Base-by-base conservation (phyloP, 1,284 basidiomycete species). In the Pseudozyma sp. region DNA sequence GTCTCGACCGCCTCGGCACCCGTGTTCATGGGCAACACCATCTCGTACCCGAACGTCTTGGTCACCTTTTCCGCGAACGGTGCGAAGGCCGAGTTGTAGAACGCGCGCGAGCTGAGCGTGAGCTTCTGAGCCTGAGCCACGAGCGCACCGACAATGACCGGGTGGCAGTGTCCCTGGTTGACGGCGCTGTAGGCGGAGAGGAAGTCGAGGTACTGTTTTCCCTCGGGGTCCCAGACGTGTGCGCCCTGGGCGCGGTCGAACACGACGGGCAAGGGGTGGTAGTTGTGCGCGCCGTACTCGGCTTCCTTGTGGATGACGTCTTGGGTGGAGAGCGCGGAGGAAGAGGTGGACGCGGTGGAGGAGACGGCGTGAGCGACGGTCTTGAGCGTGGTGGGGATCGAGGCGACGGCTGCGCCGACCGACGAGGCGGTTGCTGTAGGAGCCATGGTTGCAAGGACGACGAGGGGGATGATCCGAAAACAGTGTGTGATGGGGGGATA, bases 11-110 rank as follows among this genome's bases (percentile, higher is more conserved):
- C 96, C 84, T 99, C 96, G 2, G 94, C 95, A 45, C 96, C 96
- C 0, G 96, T 99, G 88, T 99, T 99, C 94, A 99, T 97, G 24
- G 96, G 96, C n/a, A 99, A 88, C 10, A 98, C 94, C 91, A 95
- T 95, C 49, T 86, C 85, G 71, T 85, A 85, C 5, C 85, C 82
- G 40, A 85, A 81, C 86, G 93, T 88, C 77, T 90, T 86, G 13
- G 92, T 95, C 60, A 97, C 87, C 85, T 91, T 90, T 86, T 94
- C 88, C 2, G 94, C 94, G 85, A 96, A 99, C 24, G 88, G 89
- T 0, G 94, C 94, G 77, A 99, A 94, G 64, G 92, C 88, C 46
- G 91, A 91, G 83, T 97, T 97, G 88, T 98, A 94, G 88, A 99
- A 99, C 0, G 96, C 96, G 64, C 96, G 90, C 51, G 94, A 97